Evolutionary conservation across 2,329 filamentous ascomycete species (phyloP).

Genomic region (Colletotrichum sp.): DNA sequence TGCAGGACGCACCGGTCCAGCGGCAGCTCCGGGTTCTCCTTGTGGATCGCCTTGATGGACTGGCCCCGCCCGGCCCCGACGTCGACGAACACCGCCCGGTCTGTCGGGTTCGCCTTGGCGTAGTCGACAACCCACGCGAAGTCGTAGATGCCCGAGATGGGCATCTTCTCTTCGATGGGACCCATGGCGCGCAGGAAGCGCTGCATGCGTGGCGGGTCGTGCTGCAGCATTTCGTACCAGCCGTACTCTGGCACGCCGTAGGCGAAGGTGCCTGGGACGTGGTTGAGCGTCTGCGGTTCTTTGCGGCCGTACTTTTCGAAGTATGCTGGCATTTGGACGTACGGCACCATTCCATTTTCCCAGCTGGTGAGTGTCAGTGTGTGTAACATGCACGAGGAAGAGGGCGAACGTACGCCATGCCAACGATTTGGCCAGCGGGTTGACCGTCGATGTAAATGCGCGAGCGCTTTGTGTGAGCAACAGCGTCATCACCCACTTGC

Average conservation of each 20-base stretch:
- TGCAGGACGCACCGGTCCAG: constrained; percentile 33
- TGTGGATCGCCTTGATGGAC: constrained; percentile 27
- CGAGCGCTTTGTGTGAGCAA: constrained; percentile 16
- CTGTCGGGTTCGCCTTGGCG: background rate
- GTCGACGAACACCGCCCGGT: constrained; percentile 34
- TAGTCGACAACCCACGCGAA: constrained; percentile 31
- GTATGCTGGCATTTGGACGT: constrained; percentile 32
- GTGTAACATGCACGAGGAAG: fast-evolving
- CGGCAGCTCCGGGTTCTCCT: constrained; percentile 29
- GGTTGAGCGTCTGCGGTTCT: constrained; percentile 31
- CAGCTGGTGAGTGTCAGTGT: background rate
- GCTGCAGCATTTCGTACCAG: constrained; percentile 36
- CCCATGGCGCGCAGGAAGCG: constrained; percentile 36
- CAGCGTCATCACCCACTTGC: constrained; percentile 11
- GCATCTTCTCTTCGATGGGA: constrained; percentile 27
- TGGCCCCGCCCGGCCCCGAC: constrained; percentile 37
- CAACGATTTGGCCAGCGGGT: constrained; percentile 1
- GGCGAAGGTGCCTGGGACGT: constrained; percentile 33
- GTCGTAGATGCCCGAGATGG: constrained; percentile 33
- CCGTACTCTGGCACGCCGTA: constrained; percentile 30
- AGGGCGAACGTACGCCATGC: constrained; percentile 2
- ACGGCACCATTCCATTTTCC: constrained; percentile 14
- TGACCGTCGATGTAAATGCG: constrained; percentile 7
- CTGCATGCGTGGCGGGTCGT: constrained; percentile 27
- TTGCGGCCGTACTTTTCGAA: constrained; percentile 35